Conservation (phyloP, 345 rosid genomes). For the Ailanthus altissimus region DNA sequence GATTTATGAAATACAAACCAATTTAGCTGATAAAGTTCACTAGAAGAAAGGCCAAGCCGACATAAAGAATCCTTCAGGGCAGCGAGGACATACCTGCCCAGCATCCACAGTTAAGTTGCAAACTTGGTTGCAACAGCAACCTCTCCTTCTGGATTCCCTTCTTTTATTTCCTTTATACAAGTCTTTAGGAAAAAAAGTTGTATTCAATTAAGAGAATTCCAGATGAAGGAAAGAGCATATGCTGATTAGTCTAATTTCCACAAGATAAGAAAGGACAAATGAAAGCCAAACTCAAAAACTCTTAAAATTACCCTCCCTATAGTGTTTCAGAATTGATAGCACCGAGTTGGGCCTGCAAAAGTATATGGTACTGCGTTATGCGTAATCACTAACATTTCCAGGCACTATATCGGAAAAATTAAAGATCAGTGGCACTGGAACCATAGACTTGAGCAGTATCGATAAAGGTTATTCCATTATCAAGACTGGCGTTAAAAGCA, state of each 20-base stretch:
- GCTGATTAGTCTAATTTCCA: too few relatives aligned
- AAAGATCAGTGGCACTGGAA: constrained; percentile 32
- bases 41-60: constrained; percentile 81
- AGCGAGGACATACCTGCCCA: constrained; percentile 84
- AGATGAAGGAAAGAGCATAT: too few relatives aligned
- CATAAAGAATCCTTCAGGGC: constrained; percentile 85
- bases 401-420: not conserved
- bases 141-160: constrained; percentile 53
- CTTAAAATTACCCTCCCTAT: constrained; percentile 72
- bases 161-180: constrained; percentile 77
- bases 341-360: constrained; percentile 64
- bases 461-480: constrained; percentile 71
- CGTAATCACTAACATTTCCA: not conserved
- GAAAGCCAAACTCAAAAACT: constrained; percentile 6
- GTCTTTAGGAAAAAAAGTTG: constrained; percentile 44
- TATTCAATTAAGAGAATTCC: constrained; percentile 18
- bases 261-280: too few relatives aligned
- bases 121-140: constrained; percentile 84
- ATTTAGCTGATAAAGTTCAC: constrained; percentile 92
- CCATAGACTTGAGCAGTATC: constrained; percentile 99
- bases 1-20: constrained; percentile 50
- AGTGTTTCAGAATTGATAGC: constrained; percentile 83
- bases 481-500: constrained; percentile 77
- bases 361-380: not conserved
- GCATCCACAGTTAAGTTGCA: constrained; percentile 96